phyloP scores from a whole-genome alignment of 768 basidiomycete genomes.

The Termitomyces sp. region DNA sequence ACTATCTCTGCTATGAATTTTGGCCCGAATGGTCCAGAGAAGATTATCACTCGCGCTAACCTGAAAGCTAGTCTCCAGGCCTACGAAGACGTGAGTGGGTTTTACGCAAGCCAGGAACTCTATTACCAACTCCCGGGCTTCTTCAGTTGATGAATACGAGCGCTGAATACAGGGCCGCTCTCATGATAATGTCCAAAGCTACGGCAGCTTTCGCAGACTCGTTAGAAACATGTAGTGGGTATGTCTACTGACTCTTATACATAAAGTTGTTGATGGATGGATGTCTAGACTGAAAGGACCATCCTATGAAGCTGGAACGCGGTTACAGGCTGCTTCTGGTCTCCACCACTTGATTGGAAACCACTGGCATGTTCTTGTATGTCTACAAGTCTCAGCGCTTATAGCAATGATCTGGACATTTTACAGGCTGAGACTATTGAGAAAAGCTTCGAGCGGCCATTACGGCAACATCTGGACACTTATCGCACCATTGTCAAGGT shows the following conservation, averaged over 20 bases:
- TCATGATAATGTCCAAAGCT: conserved; percentile 76
- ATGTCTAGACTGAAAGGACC: conserved; percentile 66
- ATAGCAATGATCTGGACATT: conserved; percentile 1
- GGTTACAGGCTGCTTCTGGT: conserved; percentile 82
- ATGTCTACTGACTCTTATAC: conserved; percentile 19
- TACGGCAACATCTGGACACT: conserved; percentile 78
- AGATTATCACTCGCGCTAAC: conserved; percentile 78
- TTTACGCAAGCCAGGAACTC: background rate
- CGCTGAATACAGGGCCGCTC: conserved; percentile 74
- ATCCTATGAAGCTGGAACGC: conserved; percentile 72
- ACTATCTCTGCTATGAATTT: conserved; percentile 76
- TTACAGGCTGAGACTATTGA: conserved; percentile 78
- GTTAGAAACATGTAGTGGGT: conserved; percentile 82
- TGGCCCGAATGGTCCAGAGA: conserved; percentile 67
- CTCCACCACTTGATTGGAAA: conserved; percentile 90
- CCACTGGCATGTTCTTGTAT: conserved; percentile 86
- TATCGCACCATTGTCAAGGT: conserved; percentile 75
- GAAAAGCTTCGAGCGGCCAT: conserved; percentile 83
- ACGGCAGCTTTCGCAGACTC: conserved; percentile 85
- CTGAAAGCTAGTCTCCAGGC: conserved; percentile 74
- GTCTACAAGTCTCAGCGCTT: conserved; percentile 20
- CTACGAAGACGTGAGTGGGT: conserved; percentile 67
- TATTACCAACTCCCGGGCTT: background rate
- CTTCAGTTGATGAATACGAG: conserved; percentile 69
- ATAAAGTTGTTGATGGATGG: conserved; percentile 1